phyloP scores from a whole-genome alignment of 345 rosid species.

The Populus simonii region DNA sequence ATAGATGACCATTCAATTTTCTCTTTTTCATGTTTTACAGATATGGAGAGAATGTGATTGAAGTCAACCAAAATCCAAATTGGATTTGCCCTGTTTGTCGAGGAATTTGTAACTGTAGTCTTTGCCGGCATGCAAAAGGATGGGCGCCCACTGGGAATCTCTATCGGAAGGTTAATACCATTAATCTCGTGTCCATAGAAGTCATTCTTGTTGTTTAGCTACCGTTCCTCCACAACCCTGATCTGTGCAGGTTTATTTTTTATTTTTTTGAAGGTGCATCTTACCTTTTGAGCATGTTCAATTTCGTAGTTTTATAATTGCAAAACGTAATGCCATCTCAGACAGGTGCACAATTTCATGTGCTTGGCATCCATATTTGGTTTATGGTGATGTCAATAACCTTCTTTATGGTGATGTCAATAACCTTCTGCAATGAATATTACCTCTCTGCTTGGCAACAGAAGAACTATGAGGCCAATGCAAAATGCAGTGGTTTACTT shows the following conservation, averaged over 20 bases:
- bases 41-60: slow-evolving; percentile 41
- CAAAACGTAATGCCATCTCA: too few species aligned
- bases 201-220: not conserved
- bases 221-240: not conserved
- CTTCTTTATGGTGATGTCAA: too few species aligned
- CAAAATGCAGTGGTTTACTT: not conserved
- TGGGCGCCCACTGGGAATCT: slow-evolving; percentile 33
- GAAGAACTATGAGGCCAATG: not conserved
- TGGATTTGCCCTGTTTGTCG: slow-evolving; percentile 48
- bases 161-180: slow-evolving; percentile 25
- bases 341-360: too few species aligned
- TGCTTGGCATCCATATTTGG: too few species aligned
- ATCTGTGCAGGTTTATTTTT: too few species aligned
- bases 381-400: too few species aligned
- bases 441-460: not conserved
- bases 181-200: not conserved
- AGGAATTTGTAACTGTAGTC: slow-evolving; percentile 39
- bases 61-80: slow-evolving; percentile 27
- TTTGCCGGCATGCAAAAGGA: slow-evolving; percentile 31
- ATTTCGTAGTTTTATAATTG: too few species aligned
- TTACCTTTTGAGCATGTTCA: too few species aligned
- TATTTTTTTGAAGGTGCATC: too few species aligned
- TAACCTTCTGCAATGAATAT: not conserved
- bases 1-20: not conserved
- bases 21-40: slow-evolving; percentile 16